These are phyloP conservation scores for Fraxinus xanthoxyloides DNA, from an alignment of 305 asterid genomes.

Conservation along the genomic window DNA sequence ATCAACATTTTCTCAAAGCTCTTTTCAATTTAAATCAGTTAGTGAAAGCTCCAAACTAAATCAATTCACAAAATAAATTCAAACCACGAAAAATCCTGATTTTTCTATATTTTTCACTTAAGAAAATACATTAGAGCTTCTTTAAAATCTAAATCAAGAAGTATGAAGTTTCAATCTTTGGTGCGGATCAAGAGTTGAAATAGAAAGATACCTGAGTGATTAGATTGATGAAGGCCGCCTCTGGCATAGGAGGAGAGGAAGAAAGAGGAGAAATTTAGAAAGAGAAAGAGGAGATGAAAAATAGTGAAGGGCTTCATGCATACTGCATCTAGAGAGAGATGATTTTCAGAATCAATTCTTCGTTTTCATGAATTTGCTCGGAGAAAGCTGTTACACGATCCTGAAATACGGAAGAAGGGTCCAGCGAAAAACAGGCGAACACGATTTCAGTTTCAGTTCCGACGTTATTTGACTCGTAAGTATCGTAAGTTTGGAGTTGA, in stretches of 20 bases:
- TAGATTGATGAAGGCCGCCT: conserved; percentile 31
- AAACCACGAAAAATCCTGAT: neutral
- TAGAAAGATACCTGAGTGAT: conserved; percentile 38
- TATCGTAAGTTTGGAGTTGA: neutral
- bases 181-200: neutral
- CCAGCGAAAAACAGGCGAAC: neutral
- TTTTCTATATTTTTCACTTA: neutral
- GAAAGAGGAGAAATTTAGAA: conserved; percentile 34
- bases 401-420: neutral
- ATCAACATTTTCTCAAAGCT: neutral
- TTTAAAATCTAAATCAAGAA: neutral
- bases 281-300: conserved; percentile 36
- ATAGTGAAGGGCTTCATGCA: conserved; percentile 28
- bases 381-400: neutral
- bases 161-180: neutral
- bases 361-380: neutral
- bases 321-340: neutral
- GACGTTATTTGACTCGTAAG: neutral
- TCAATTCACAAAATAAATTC: neutral
- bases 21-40: neutral
- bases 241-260: conserved; percentile 38
- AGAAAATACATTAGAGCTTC: neutral
- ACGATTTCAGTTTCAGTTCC: neutral
- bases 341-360: neutral
- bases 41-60: conserved; percentile 7